Base-by-base conservation (phyloP, 306 rosid species). In the Vigna reflexopilosa region DNA sequence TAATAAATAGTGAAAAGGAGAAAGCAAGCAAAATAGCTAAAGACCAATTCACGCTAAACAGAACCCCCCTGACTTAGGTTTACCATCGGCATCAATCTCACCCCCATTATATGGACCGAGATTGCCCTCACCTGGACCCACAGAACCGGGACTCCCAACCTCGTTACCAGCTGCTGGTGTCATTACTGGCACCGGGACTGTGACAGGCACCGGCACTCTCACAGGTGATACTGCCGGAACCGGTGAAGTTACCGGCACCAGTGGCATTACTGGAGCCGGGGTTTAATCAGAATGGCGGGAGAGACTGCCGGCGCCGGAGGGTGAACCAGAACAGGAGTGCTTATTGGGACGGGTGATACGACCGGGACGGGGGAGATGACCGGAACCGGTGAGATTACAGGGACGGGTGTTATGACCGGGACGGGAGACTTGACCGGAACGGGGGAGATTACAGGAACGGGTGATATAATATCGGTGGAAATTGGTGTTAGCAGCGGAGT, bases 21-120 rank as follows among this genome's bases (percentile, higher is more conserved):
- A 81, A 57, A n/a, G 72, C 75, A 36, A 81, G 22, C 2, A 58
- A 7, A 58, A 67, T 17, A 67, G 73, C 24, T n/a, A 75, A 48
- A 36, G 70, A 34, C 22, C 19, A 45, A 38, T 56, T 48, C 40
- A 38, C 66, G 32, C 59, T 47, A 48, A 20, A 57, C 20, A 48
- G 44, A 6, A 4, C 6, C 30, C 5, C 80, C 76, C 80, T 16
- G 80, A 57, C 1, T 75, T 58, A 5, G 32, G 2, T 0, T 20
- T 42, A n/a, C 14, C 57, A 11, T 34, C 36, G n/a, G 74, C 34
- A 3, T 3, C 5, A 30, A 4, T 30, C 4, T 30, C 34, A 30
- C 34, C 5, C 34, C 5, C 34, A 30, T 30, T 4, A 30, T 30
- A 3, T 30, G 32, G 32, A 30, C 32, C 32, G 32, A 0, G 4